Evolutionary conservation across 2,329 filamentous ascomycete species (phyloP).

Genomic region (Ophiosphaerella korrae): DNA sequence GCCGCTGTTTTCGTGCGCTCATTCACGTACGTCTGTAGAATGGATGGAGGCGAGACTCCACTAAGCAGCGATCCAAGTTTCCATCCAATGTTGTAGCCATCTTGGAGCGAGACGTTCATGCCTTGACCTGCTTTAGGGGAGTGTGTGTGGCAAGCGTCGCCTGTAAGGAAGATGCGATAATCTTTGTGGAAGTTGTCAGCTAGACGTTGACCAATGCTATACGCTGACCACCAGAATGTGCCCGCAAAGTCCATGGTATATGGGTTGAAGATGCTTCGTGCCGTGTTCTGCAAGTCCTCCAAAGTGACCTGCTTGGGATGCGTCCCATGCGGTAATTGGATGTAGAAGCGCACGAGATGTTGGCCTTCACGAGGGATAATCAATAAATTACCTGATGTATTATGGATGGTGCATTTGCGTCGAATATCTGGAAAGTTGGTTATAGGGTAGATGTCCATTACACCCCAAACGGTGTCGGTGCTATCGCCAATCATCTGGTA

Average conservation of each 20-base stretch:
- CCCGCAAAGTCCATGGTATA: constrained; percentile 61
- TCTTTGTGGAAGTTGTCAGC: constrained; percentile 71
- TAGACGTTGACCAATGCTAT: constrained; percentile 72
- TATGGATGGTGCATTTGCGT: constrained; percentile 56
- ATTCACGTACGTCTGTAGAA: constrained; percentile 66
- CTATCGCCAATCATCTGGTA: constrained; percentile 65
- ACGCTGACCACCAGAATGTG: constrained; percentile 74
- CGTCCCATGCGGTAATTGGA: constrained; percentile 60
- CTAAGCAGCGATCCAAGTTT: constrained; percentile 53
- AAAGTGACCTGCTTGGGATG: constrained; percentile 59
- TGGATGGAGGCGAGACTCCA: constrained; percentile 58
- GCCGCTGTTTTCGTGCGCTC: constrained; percentile 56
- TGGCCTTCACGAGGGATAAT: constrained; percentile 61
- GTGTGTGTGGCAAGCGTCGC: constrained; percentile 72
- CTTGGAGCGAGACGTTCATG: constrained; percentile 66
- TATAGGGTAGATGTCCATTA: constrained; percentile 58
- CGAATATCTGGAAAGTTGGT: constrained; percentile 59
- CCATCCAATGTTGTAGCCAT: constrained; percentile 64
- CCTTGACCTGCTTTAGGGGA: constrained; percentile 74
- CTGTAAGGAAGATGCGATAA: constrained; percentile 69
- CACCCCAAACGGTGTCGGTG: constrained; percentile 63
- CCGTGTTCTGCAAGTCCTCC: constrained; percentile 59
- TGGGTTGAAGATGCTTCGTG: constrained; percentile 59
- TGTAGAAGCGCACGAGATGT: constrained; percentile 66
- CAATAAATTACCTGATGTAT: constrained; percentile 52